Evolutionary conservation across 345 rosid species (phyloP).

Genomic region (Syzygium jambos): DNA sequence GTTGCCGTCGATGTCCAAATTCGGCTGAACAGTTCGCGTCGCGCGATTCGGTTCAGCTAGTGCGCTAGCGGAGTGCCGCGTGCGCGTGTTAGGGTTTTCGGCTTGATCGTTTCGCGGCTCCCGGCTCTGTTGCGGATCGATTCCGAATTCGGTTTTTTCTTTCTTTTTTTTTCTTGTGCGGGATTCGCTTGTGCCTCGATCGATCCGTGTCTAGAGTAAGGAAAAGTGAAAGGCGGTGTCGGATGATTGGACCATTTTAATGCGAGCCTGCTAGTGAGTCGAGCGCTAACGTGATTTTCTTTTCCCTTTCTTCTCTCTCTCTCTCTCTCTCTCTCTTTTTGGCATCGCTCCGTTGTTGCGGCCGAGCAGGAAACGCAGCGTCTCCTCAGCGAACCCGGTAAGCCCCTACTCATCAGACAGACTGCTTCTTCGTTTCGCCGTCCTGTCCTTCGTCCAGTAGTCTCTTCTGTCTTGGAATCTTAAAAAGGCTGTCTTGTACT

Average conservation of each 20-base stretch:
- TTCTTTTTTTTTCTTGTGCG: neutral
- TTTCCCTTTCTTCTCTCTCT: neutral
- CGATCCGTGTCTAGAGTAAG: no score
- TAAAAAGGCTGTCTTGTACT: neutral
- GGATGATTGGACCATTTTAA: no score
- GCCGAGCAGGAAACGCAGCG: slow-evolving; percentile 39
- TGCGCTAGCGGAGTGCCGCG: neutral
- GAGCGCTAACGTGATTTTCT: neutral
- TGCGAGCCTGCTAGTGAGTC: no score
- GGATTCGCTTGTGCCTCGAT: neutral
- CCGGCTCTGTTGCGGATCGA: neutral
- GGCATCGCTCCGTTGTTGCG: neutral
- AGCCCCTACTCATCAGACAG: neutral
- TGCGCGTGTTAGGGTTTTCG: neutral
- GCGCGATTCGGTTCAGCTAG: neutral
- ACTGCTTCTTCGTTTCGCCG: neutral
- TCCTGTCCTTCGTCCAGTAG: neutral
- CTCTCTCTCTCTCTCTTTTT: neutral
- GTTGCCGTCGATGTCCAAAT: neutral
- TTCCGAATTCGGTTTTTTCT: neutral
- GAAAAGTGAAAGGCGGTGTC: no score
- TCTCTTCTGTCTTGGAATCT: neutral
- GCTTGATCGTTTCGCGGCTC: neutral
- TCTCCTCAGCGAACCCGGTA: slow-evolving; percentile 60
- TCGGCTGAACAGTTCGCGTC: neutral